Base-by-base conservation (phyloP, 768 basidiomycete genomes). In the Cytidiella melzeri region DNA sequence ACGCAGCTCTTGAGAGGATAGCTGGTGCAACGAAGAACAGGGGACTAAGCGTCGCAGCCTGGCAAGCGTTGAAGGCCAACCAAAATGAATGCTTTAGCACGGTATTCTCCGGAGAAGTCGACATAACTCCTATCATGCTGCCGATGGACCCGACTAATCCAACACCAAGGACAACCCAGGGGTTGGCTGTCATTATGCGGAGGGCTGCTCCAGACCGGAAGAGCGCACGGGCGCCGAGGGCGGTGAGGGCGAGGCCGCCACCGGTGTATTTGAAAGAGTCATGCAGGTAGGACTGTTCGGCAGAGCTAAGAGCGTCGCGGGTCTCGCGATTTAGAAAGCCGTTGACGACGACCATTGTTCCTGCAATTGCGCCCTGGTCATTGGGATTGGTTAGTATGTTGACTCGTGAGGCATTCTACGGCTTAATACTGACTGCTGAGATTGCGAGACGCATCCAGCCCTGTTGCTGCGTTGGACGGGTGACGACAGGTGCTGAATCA, bases 11-110 rank as follows among this genome's bases (percentile, higher is more conserved):
- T 15, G 85, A 84, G 43, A 95, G 75, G 54, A 94, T 77, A 11
- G 87, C 89, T 2, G 92, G 92, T 59, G 74, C 83, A 41, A 92
- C 66, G 75, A 94, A 92, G 71, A 91, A 92, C n/a, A 95, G 64
- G 2, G 92, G 92, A 54, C 85, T 87, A 37, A 95, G 72, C 2
- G 87, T 89, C 5, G 88, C 85, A 5, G 88, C 88, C 69, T 94
- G 92, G 63, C 80, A 89, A 3, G 76, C 83, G 55, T 92, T 89
- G 67, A 95, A 94, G 3, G 81, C 83, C 57, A 88, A 72, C 88
- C 88, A 90, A 66, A 87, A 84, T 11, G 81, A 63, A 64, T 91
- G 89, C 60, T 92, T 92, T 60, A 84, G 80, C 10, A 86, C 57
- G 2, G 80, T 74, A 43, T 79, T 85, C 58, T 91, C 86, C 1